phyloP scores from a whole-genome alignment of 768 basidiomycete species.

The Hygrophoropsis aurantiaca region DNA sequence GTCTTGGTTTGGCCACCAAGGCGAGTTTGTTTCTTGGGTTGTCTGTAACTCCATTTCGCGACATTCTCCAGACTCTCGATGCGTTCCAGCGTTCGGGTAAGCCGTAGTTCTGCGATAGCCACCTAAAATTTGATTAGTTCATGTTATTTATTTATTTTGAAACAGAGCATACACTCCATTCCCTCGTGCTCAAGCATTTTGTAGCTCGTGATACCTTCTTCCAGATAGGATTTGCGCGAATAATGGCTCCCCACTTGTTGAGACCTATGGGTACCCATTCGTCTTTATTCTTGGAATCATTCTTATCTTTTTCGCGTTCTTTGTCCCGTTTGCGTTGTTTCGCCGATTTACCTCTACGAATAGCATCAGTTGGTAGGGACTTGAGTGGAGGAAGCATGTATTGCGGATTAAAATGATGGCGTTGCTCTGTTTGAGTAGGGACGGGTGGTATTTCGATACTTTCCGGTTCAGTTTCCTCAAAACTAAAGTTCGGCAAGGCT shows the following conservation, averaged over 20 bases:
- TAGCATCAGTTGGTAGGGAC: slow-evolving; percentile 53
- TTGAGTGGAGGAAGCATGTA: slow-evolving; percentile 60
- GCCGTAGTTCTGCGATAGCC: slow-evolving; percentile 74
- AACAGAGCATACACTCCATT: slow-evolving; percentile 64
- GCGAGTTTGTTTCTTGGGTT: slow-evolving; percentile 91
- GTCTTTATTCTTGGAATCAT: slow-evolving; percentile 49
- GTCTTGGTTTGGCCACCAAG: slow-evolving; percentile 74
- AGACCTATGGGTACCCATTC: slow-evolving; percentile 68
- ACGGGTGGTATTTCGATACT: slow-evolving; percentile 15
- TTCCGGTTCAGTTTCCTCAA: slow-evolving; percentile 29
- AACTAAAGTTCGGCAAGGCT: slow-evolving; percentile 30
- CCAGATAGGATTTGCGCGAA: slow-evolving; percentile 77
- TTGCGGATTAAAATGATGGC: slow-evolving; percentile 40
- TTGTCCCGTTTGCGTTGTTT: slow-evolving; percentile 57
- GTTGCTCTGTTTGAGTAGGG: slow-evolving; percentile 19
- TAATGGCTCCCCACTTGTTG: slow-evolving; percentile 69
- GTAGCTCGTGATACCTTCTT: slow-evolving; percentile 65
- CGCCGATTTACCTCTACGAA: slow-evolving; percentile 46
- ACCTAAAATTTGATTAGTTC: slow-evolving; percentile 45
- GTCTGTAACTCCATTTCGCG: slow-evolving; percentile 88
- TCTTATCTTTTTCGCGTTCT: slow-evolving; percentile 38
- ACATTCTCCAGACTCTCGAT: slow-evolving; percentile 81
- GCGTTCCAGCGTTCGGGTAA: slow-evolving; percentile 78
- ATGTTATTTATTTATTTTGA: slow-evolving; percentile 1
- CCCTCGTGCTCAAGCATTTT: slow-evolving; percentile 77